Evolutionary conservation across 2,329 filamentous ascomycete species (phyloP), one percentile per base, ranked within the genome.

Genomic region (Diaporthe ilicicola): DNA sequence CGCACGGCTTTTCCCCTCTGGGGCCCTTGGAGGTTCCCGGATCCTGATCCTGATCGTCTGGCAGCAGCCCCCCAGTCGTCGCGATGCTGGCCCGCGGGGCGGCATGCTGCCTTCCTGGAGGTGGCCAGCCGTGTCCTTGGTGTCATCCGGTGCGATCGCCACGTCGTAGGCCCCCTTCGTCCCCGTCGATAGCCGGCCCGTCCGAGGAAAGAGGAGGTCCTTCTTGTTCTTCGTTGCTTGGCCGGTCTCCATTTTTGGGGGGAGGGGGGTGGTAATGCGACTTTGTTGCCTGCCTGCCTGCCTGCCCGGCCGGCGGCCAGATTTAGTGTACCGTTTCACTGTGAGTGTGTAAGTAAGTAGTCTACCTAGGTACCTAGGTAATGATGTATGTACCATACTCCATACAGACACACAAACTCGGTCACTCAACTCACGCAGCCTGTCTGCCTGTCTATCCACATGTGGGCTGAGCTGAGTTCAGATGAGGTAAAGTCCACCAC

Each of bases 271-370:
- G n/a, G 46, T 22, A 27, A 34, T 62, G 13, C 27, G 59, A 62
- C 59, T 48, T 34, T 62, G 59, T 29, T 62, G 59, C 59, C 59
- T 62, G 46, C 39, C 10, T 27, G 15, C 27, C 56, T 62, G 59
- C 59, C 59, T 62, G 46, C 39, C 10, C 39, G 15, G 42, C 56
- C 27, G 37, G 56, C 22, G 37, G 37, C 37, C 37, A 39, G 24
- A 62, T 29, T 12, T 32, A 3, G n/a, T 32, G 24, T 29, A 24
- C 27, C 17, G 56, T 27, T 44, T 13, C 44, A 39, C 24, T 17
- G 19, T 42, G 13, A 5, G 9, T 13, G 54, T 27, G 22, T 17
- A 61, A 24, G 24, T 44, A 29, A 12, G 39, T 46, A n/a, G 54
- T 32, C 39, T 56, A 15, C 34, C 12, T 12, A 9, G 4, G 32